A percentile compares a stretch with the other conserved stretches of the same genome.
Conservation (phyloP, 2,329 filamentous ascomycete genomes). For the Fusarium ramigenum region DNA sequence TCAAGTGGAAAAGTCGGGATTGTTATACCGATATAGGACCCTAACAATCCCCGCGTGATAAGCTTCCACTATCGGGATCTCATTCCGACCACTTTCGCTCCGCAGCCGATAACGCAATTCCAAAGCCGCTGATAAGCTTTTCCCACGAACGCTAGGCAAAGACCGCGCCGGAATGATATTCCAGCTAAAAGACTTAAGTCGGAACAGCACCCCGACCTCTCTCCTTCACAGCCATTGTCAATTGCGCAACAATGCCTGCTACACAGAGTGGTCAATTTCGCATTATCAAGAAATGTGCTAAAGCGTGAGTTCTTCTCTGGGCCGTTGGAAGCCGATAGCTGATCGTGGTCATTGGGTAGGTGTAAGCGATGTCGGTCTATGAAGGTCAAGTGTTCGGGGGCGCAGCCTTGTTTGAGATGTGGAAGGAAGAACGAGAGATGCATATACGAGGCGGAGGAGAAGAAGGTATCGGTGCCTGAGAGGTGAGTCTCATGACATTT, state of each 20-base stretch:
- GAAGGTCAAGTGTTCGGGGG: conserved; percentile 42
- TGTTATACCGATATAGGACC: conserved; percentile 15
- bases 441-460: conserved; percentile 38
- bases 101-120: conserved; percentile 19
- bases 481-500: conserved; percentile 5
- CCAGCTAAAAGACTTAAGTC: conserved; percentile 26
- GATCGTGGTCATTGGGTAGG: conserved; percentile 22
- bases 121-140: conserved; percentile 26
- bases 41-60: not conserved
- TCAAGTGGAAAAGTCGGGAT: not conserved
- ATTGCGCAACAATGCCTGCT: conserved; percentile 20
- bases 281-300: conserved; percentile 38
- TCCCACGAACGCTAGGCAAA: conserved; percentile 11
- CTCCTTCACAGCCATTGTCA: not conserved
- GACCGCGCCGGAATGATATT: not conserved
- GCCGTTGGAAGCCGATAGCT: not conserved
- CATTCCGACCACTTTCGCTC: conserved; percentile 1
- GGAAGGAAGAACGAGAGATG: conserved; percentile 38
- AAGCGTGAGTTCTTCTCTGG: conserved; percentile 27
- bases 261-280: conserved; percentile 15
- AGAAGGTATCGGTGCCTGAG: conserved; percentile 40
- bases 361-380: conserved; percentile 43
- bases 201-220: conserved; percentile 37
- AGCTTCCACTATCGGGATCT: not conserved
- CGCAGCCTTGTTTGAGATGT: conserved; percentile 39